Conservation (phyloP, 2,329 filamentous ascomycete genomes). For the Scopulariopsis brevicaulis region DNA sequence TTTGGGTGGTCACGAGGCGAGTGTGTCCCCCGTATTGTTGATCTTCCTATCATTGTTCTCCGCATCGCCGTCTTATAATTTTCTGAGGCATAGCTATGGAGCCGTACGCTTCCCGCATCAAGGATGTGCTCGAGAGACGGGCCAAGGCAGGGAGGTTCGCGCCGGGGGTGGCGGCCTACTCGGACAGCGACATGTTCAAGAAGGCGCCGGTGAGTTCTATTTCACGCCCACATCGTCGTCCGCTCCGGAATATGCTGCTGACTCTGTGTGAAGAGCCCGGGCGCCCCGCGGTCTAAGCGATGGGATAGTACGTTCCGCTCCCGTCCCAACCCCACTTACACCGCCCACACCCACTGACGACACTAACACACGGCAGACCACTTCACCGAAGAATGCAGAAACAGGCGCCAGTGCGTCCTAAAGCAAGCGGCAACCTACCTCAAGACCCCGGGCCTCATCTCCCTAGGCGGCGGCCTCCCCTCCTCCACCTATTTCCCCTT, state of each 20-base stretch:
- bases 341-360: neutral
- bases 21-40: neutral
- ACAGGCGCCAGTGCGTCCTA: conserved; percentile 56
- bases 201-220: conserved; percentile 12
- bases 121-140: conserved; percentile 56
- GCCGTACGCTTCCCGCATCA: conserved; percentile 22
- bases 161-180: conserved; percentile 64
- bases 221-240: neutral
- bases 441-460: conserved; percentile 75
- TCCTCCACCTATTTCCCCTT: conserved; percentile 91
- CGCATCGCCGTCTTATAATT: neutral
- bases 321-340: conserved; percentile 2
- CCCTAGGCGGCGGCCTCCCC: conserved; percentile 83
- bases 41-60: neutral
- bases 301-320: conserved; percentile 63
- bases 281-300: conserved; percentile 66
- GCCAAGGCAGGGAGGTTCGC: conserved; percentile 61
- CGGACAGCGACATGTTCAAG: conserved; percentile 67
- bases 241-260: neutral
- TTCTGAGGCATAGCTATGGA: neutral
- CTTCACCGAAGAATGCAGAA: conserved; percentile 50
- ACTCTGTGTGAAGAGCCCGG: conserved; percentile 16
- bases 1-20: neutral
- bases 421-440: conserved; percentile 75
- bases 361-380: conserved; percentile 26